A percentile compares a stretch with the other conserved stretches of the same genome.
Evolutionary conservation across 441 rosid genomes (phyloP).

Genomic region (Pelargonium myrrhifolium): DNA sequence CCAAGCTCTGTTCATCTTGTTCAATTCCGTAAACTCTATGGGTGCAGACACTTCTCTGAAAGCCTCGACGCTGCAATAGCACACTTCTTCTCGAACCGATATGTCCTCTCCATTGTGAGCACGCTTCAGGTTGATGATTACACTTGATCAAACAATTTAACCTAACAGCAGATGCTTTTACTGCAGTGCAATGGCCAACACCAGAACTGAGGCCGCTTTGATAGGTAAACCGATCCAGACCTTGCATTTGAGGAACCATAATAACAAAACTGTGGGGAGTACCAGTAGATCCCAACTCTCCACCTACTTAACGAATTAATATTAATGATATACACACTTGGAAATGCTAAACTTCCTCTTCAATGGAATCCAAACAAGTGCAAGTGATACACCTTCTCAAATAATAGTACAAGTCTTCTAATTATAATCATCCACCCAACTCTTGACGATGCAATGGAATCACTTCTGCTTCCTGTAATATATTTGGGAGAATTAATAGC

Average conservation of each 20-base stretch:
- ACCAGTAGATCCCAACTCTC: background rate
- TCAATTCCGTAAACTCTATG: conserved; percentile 34
- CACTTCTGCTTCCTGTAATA: no score
- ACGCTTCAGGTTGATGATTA: background rate
- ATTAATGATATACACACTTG: no score
- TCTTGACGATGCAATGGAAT: no score
- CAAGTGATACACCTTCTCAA: no score
- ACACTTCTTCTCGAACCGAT: background rate
- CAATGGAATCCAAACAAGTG: no score
- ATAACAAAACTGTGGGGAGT: background rate
- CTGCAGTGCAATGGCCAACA: background rate
- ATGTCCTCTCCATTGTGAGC: background rate
- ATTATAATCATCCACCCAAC: no score
- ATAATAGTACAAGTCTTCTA: no score
- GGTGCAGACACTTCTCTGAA: conserved; percentile 27
- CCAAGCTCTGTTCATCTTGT: conserved; percentile 37
- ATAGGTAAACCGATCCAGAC: background rate
- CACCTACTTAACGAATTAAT: background rate
- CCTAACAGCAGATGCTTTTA: background rate
- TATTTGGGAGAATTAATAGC: no score
- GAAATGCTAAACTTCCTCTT: no score
- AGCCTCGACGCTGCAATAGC: background rate
- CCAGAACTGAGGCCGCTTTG: background rate
- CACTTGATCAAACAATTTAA: background rate
- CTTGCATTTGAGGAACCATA: background rate